These are phyloP conservation scores for Ophiostoma sp. DNA, from an alignment of 2,329 filamentous ascomycete genomes.

Conservation along the genomic window DNA sequence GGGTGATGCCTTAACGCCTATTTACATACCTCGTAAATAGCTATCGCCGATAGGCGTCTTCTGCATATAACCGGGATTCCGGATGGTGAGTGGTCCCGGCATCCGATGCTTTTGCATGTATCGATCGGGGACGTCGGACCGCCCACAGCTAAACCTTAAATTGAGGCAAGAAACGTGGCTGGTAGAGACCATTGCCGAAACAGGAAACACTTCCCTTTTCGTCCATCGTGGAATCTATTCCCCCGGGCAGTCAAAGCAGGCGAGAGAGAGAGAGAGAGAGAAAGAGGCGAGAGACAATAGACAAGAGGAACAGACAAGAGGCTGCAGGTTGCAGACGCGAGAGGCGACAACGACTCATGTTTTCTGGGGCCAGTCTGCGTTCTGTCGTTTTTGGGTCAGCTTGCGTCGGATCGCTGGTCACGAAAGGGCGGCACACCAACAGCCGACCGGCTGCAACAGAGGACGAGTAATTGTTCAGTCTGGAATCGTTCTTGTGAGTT, in stretches of 20 bases:
- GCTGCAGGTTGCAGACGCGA: not conserved
- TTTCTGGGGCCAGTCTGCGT: not conserved
- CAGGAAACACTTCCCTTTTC: not conserved
- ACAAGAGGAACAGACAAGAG: not conserved
- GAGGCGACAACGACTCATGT: not conserved
- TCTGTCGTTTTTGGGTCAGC: not conserved
- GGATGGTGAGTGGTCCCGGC: not conserved
- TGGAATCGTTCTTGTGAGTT: too few relatives aligned
- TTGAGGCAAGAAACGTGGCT: not conserved
- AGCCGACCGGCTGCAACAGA: slow-evolving; percentile 11
- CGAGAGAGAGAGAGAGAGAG: not conserved
- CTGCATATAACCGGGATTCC: not conserved
- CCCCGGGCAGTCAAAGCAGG: not conserved
- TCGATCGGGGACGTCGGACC: not conserved
- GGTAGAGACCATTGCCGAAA: not conserved
- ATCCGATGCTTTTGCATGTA: not conserved
- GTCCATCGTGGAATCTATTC: not conserved
- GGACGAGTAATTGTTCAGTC: not conserved
- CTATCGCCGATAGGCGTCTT: not conserved
- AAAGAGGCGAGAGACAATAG: not conserved
- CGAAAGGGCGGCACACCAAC: slow-evolving; percentile 4
- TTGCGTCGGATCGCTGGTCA: not conserved
- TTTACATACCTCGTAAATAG: not conserved
- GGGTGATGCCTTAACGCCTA: not conserved
- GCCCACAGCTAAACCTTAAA: not conserved